Conservation (phyloP, 23 red algal genomes). For the Agarophyton chilense region DNA sequence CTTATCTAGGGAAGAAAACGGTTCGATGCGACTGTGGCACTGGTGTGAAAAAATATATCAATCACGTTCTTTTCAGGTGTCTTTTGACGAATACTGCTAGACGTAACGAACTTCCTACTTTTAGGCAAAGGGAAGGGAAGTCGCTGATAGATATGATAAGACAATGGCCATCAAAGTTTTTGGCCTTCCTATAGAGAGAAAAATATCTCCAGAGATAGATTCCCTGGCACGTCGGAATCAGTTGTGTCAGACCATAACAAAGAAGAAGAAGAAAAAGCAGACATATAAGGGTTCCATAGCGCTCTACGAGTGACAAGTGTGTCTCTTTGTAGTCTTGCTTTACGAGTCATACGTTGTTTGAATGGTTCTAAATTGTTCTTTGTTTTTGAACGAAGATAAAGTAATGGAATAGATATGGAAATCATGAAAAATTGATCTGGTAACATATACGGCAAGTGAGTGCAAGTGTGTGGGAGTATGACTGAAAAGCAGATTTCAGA, state of each 20-base stretch:
- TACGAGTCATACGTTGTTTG: too few relatives aligned
- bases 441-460: too few relatives aligned
- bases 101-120: neutral
- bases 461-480: too few relatives aligned
- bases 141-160: neutral
- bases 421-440: too few relatives aligned
- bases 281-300: too few relatives aligned
- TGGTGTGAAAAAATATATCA: neutral
- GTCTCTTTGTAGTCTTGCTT: too few relatives aligned
- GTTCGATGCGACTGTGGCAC: conserved; percentile 5
- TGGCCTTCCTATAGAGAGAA: neutral
- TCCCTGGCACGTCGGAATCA: neutral
- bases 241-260: neutral
- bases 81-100: neutral
- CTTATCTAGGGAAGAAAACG: neutral
- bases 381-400: too few relatives aligned
- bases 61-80: conserved; percentile 8
- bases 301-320: too few relatives aligned
- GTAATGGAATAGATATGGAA: too few relatives aligned
- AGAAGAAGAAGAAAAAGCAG: neutral
- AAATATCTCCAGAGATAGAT: conserved; percentile 5
- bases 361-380: too few relatives aligned
- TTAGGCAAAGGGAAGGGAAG: neutral
- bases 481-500: too few relatives aligned
- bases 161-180: neutral